phyloP scores from a whole-genome alignment of 305 asterid genomes.

The Caryopteris hybrid region DNA sequence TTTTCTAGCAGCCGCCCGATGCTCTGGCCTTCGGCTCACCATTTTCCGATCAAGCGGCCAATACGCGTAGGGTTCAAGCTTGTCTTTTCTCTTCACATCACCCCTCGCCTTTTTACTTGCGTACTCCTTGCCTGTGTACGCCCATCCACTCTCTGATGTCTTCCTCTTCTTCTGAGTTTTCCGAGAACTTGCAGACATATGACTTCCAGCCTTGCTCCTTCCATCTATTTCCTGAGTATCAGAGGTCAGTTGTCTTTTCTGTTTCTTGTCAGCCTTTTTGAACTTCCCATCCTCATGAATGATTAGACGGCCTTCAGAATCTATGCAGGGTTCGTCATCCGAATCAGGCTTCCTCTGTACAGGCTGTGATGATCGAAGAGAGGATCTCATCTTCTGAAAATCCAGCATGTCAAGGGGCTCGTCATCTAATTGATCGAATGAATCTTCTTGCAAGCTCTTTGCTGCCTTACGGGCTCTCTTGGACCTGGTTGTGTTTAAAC shows the following conservation, averaged over 20 bases:
- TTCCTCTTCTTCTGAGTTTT: slow-evolving; percentile 56
- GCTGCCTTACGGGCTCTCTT: slow-evolving; percentile 52
- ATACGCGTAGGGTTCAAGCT: slow-evolving; percentile 93
- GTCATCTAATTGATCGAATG: slow-evolving; percentile 69
- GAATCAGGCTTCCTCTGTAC: slow-evolving; percentile 49
- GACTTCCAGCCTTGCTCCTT: slow-evolving; percentile 53
- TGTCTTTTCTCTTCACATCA: slow-evolving; percentile 77
- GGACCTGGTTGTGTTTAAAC: slow-evolving; percentile 32
- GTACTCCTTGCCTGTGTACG: slow-evolving; percentile 82
- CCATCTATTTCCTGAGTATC: slow-evolving; percentile 39
- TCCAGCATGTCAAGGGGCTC: slow-evolving; percentile 96
- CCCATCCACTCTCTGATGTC: slow-evolving; percentile 77
- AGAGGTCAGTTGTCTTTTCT: slow-evolving; percentile 31
- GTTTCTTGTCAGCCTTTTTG: slow-evolving; percentile 36
- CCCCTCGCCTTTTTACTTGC: slow-evolving; percentile 91
- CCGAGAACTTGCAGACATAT: slow-evolving; percentile 38
- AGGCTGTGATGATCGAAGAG: slow-evolving; percentile 63
- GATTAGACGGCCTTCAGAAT: slow-evolving; percentile 76
- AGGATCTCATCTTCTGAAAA: slow-evolving; percentile 63
- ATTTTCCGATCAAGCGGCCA: slow-evolving; percentile 99
- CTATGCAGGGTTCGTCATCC: slow-evolving; percentile 76
- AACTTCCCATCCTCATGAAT: slow-evolving; percentile 53
- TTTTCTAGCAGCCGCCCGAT: slow-evolving; percentile 75
- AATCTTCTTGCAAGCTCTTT: slow-evolving; percentile 80
- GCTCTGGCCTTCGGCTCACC: slow-evolving; percentile 93